Base-by-base conservation (phyloP, 441 rosid species). In the Populus hybrid region DNA sequence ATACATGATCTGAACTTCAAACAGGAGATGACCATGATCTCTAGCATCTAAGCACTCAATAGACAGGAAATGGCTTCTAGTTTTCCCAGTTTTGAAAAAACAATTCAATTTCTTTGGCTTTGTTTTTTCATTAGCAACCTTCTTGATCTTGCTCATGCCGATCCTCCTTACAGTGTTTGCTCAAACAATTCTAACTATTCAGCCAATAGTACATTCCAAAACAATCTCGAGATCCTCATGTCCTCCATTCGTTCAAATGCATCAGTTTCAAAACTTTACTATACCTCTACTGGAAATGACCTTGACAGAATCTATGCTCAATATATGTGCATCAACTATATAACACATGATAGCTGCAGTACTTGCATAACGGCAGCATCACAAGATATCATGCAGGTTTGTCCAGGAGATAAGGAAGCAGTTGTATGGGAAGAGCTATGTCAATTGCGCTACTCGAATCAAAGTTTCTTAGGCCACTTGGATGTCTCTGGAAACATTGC, bases 151-250 rank as follows among this genome's bases (percentile, higher is more conserved):
- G 66, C 82, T 57, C 11, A 1, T 4, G 85, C 83, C 6, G 87
- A 84, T 81, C 86, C 84, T 74, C 87, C 89, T 12, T 82, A 77
- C 73, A 12, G 1, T 1, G 53, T 71, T 72, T 86, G 89, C 53
- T 64, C 84, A 71, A 34, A 42, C 71, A 71, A 4, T 6, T 42
- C 46, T n/a, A 64, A 73, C 61, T 46, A 63, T 19, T 21, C 69
- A 40, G n/a, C 63, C 30, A 72, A 68, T 64, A 57, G 50, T 46
- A 3, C 69, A 66, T 82, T 84, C 24, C 38, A 81, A 46, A 80
- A 11, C 12, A 84, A 77, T 75, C 79, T 78, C 42, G 0, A 72
- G 0, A 53, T 2, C 9, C 82, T 86, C 9, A 4, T 83, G 2
- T 8, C 0, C n/a, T 73, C 40, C 61, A 24, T 87, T 64, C 24